phyloP scores from a whole-genome alignment of 2,329 filamentous ascomycete genomes.

The Cladophialophora chaetospira region DNA sequence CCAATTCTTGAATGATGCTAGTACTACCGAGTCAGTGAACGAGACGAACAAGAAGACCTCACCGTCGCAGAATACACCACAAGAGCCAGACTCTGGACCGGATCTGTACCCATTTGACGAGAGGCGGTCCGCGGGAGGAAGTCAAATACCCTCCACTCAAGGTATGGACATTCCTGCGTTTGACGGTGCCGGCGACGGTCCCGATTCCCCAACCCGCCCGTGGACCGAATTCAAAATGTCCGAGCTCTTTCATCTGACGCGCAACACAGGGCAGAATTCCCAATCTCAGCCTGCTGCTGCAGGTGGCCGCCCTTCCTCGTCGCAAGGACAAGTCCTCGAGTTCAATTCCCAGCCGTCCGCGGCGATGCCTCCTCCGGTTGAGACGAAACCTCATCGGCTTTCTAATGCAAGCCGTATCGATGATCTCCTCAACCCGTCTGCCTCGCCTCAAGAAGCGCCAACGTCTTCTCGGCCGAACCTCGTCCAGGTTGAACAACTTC shows the following conservation, averaged over 20 bases:
- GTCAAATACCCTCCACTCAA: conserved; percentile 67
- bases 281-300: conserved; percentile 12
- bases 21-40: conserved; percentile 79
- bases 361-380: conserved; percentile 4
- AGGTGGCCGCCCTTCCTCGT: conserved; percentile 10
- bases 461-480: conserved; percentile 20
- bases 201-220: neutral
- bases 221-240: neutral
- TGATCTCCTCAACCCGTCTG: conserved; percentile 31
- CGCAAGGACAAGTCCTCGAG: conserved; percentile 17
- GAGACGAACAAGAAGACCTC: conserved; percentile 71
- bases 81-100: conserved; percentile 63
- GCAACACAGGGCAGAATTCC: conserved; percentile 36
- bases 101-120: conserved; percentile 54
- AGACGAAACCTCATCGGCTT: conserved; percentile 3
- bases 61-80: conserved; percentile 51
- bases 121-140: conserved; percentile 55
- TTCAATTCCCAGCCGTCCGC: conserved; percentile 19
- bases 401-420: conserved; percentile 16
- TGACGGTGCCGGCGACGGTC: neutral
- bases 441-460: conserved; percentile 4
- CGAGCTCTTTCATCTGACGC: conserved; percentile 1
- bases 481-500: conserved; percentile 24
- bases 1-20: conserved; percentile 80
- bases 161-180: conserved; percentile 42